Percentiles rank a stretch among this genome's conserved stretches.
Conservation (phyloP, 306 rosid genomes). For the Citrullus colocynthis region DNA sequence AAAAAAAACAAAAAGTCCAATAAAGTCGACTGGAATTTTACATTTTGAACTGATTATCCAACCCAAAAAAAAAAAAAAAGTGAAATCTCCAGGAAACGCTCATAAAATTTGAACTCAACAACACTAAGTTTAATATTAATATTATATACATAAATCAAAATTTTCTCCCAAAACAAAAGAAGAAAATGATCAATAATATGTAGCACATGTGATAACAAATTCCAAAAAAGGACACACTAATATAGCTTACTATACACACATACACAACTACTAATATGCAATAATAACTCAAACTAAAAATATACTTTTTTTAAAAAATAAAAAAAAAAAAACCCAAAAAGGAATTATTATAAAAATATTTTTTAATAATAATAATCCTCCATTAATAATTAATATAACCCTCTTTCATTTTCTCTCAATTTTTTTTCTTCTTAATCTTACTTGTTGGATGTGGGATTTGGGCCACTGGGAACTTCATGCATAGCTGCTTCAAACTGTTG, state of each 20-base stretch:
- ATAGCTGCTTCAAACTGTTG: constrained; percentile 5
- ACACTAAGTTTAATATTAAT: not conserved
- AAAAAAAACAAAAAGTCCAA: too few relatives aligned
- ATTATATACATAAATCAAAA: not conserved
- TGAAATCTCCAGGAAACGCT: not conserved
- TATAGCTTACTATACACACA: not conserved
- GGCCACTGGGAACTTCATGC: constrained; percentile 18
- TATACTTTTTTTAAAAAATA: not conserved
- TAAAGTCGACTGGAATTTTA: not conserved
- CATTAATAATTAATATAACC: not conserved
- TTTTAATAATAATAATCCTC: not conserved
- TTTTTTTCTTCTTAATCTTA: not conserved
- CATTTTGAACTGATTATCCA: not conserved
- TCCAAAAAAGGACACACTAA: not conserved
- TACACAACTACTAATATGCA: not conserved
- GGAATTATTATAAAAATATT: not conserved
- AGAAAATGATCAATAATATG: not conserved
- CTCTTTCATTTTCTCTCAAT: not conserved
- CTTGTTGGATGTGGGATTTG: constrained; percentile 16
- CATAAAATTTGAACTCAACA: not conserved
- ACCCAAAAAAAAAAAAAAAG: not conserved
- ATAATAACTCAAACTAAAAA: not conserved
- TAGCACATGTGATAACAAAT: not conserved
- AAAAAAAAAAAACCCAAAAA: not conserved
- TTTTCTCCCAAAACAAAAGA: not conserved